These are phyloP conservation scores for Xylaria flabelliformis DNA, from an alignment of 495 filamentous ascomycete species.

Conservation along the genomic window DNA sequence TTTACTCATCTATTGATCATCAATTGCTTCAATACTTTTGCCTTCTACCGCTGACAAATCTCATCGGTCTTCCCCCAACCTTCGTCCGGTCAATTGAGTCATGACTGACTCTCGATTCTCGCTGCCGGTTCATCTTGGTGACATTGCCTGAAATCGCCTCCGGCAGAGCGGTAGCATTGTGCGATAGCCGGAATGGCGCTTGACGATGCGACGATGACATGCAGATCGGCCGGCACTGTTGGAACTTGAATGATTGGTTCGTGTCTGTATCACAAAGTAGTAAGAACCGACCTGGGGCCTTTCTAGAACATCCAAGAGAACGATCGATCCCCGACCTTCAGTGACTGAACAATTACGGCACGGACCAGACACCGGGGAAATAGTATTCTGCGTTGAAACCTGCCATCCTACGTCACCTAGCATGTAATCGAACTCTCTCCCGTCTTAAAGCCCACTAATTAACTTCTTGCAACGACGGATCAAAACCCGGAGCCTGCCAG, in stretches of 20 bases:
- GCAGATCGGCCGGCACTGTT: constrained; percentile 6
- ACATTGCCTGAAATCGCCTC: background rate
- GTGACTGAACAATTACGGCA: background rate
- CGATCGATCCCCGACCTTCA: background rate
- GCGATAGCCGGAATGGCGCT: constrained; percentile 10
- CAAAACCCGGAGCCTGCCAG: constrained; percentile 6
- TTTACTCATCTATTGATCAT: constrained; percentile 4
- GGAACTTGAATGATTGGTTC: constrained; percentile 18
- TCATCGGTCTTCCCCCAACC: background rate
- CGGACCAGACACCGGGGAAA: background rate
- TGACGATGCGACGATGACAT: constrained; percentile 15
- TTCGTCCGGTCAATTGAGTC: background rate
- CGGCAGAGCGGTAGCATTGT: background rate
- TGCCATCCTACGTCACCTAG: constrained; percentile 17
- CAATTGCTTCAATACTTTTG: background rate
- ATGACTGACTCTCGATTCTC: background rate
- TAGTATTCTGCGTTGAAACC: background rate
- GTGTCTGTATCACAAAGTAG: background rate
- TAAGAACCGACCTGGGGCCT: background rate
- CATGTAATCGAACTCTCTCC: background rate
- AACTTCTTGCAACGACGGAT: background rate
- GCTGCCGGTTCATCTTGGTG: background rate
- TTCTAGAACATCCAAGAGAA: constrained; percentile 2
- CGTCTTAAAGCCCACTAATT: constrained; percentile 11
- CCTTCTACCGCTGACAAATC: constrained; percentile 17